phyloP scores from a whole-genome alignment of 2,329 filamentous ascomycete genomes.

The Aspergillus ochraceus region DNA sequence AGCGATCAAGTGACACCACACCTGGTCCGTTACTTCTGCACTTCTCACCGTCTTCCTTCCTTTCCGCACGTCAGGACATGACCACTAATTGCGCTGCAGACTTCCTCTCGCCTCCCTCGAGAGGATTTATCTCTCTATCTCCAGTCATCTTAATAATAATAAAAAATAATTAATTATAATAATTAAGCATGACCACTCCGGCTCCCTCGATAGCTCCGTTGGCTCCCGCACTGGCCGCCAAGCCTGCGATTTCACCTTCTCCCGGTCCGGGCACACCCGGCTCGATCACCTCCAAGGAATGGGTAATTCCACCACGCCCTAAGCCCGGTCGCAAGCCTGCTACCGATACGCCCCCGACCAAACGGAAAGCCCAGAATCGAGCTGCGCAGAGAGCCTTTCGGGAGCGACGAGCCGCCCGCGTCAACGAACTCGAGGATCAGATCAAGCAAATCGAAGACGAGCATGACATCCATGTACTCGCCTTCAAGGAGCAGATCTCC shows the following conservation, averaged over 20 bases:
- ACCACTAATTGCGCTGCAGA: slow-evolving; percentile 25
- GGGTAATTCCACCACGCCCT: slow-evolving; percentile 78
- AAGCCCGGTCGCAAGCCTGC: slow-evolving; percentile 93
- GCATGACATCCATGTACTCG: slow-evolving; percentile 45
- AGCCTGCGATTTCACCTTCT: slow-evolving; percentile 40
- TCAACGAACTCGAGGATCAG: slow-evolving; percentile 64
- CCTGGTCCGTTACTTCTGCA: slow-evolving; percentile 1
- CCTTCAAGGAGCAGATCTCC: slow-evolving; percentile 56
- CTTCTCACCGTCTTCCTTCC: slow-evolving; percentile 7
- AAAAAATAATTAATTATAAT: background rate
- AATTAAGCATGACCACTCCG: slow-evolving; percentile 32
- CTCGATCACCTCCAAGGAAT: slow-evolving; percentile 76
- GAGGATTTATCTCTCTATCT: background rate
- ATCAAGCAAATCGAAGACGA: slow-evolving; percentile 50
- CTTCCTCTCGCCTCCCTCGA: slow-evolving; percentile 13
- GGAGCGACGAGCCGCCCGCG: slow-evolving; percentile 79
- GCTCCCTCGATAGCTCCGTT: slow-evolving; percentile 37
- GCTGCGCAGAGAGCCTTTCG: slow-evolving; percentile 89
- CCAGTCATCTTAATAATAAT: too few relatives aligned
- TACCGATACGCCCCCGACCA: slow-evolving; percentile 87
- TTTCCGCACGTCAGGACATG: slow-evolving; percentile 7
- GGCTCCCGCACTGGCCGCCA: slow-evolving; percentile 39
- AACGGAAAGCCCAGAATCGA: slow-evolving; percentile 91
- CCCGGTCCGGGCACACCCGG: slow-evolving; percentile 41
- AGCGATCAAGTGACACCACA: slow-evolving; percentile 25